Evolutionary conservation across 768 basidiomycete species (phyloP).

Genomic region (Kwoniella botswanensis): DNA sequence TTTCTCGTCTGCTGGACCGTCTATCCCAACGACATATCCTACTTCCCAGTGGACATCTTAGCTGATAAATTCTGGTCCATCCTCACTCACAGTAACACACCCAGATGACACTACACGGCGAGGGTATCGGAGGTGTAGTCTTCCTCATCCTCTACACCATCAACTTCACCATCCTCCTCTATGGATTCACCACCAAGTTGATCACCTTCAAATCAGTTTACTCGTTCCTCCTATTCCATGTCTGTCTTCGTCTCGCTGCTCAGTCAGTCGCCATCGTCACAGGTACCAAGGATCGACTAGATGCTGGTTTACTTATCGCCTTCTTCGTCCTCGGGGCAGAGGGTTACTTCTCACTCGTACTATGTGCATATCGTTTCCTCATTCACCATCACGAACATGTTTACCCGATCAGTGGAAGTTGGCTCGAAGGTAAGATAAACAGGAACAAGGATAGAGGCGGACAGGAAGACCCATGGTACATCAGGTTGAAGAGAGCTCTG

Average conservation of each 20-base stretch:
- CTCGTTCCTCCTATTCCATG: slow-evolving; percentile 39
- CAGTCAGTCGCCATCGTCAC: slow-evolving; percentile 32
- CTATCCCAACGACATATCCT: too few species aligned
- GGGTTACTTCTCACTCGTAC: slow-evolving; percentile 39
- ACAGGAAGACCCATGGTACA: slow-evolving; percentile 21
- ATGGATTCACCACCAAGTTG: slow-evolving; percentile 24
- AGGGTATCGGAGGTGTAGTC: slow-evolving; percentile 28
- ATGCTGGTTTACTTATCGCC: slow-evolving; percentile 34
- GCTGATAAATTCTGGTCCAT: too few species aligned
- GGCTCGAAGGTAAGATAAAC: slow-evolving; percentile 28
- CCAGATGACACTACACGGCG: slow-evolving; percentile 19
- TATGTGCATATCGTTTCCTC: slow-evolving; percentile 37
- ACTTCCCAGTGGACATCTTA: too few species aligned
- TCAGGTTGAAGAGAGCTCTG: slow-evolving; percentile 15
- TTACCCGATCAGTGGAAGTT: slow-evolving; percentile 20
- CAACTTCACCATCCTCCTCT: slow-evolving; percentile 30
- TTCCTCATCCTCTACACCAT: slow-evolving; percentile 30
- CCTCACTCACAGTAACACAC: background rate
- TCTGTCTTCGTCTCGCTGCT: slow-evolving; percentile 31
- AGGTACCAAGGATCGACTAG: slow-evolving; percentile 29
- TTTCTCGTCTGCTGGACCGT: too few species aligned
- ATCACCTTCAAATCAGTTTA: slow-evolving; percentile 35
- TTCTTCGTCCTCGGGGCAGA: slow-evolving; percentile 39
- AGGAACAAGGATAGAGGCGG: slow-evolving; percentile 20
- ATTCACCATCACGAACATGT: slow-evolving; percentile 35